A percentile compares a stretch with the other conserved stretches of the same genome.
Evolutionary conservation across 805 yeast genomes (phyloP).

Genomic region (Zygotorulaspora chibaensis): DNA sequence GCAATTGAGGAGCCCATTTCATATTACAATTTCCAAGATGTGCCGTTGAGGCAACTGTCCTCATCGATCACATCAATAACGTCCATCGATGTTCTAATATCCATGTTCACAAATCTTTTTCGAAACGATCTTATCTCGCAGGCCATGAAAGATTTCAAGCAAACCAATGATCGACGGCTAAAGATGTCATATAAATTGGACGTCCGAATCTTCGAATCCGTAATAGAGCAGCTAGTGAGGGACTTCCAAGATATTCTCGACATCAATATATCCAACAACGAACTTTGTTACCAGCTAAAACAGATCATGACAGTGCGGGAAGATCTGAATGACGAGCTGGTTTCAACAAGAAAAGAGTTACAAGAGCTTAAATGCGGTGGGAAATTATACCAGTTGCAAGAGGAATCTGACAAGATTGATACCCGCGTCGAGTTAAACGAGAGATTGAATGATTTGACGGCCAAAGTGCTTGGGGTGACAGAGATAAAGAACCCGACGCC

Average conservation of each 20-base stretch:
- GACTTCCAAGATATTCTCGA: slow-evolving; percentile 32
- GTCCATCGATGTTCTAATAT: slow-evolving; percentile 24
- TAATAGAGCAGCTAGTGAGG: slow-evolving; percentile 16
- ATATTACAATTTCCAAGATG: slow-evolving; percentile 16
- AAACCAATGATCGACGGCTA: slow-evolving; percentile 8
- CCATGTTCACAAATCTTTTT: slow-evolving; percentile 20
- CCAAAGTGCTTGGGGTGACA: slow-evolving; percentile 5
- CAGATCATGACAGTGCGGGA: slow-evolving; percentile 16
- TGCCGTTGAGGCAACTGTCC: slow-evolving; percentile 18
- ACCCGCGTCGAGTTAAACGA: slow-evolving; percentile 16
- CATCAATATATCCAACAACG: slow-evolving; percentile 31
- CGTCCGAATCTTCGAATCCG: slow-evolving; percentile 21
- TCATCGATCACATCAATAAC: slow-evolving; percentile 27
- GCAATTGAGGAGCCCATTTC: slow-evolving; percentile 4
- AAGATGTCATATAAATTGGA: slow-evolving; percentile 29
- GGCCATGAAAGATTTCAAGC: slow-evolving; percentile 23
- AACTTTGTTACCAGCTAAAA: slow-evolving; percentile 24
- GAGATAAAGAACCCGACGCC: slow-evolving; percentile 2
- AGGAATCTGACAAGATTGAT: slow-evolving; percentile 14
- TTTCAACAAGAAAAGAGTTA: slow-evolving; percentile 14
- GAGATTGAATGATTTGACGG: slow-evolving; percentile 13
- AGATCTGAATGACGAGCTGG: slow-evolving; percentile 17
- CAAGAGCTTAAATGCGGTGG: slow-evolving; percentile 16
- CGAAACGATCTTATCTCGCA: slow-evolving; percentile 25
- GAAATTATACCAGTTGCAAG: slow-evolving; percentile 15